Evolutionary conservation across 768 basidiomycete species (phyloP).

Genomic region (Amanita molliuscula): DNA sequence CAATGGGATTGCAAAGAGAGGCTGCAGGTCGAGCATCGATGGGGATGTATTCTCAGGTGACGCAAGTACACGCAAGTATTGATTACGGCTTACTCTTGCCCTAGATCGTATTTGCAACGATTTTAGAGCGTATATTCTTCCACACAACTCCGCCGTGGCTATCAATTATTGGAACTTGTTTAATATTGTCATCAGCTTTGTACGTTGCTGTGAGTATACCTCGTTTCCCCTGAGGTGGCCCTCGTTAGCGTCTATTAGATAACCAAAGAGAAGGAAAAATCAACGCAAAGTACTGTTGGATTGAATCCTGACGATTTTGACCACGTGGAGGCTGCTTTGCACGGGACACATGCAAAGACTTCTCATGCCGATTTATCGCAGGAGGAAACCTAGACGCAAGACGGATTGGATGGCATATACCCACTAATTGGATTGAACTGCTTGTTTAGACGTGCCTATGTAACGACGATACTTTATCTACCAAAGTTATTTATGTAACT

Average conservation of each 20-base stretch:
- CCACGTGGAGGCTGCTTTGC: constrained; percentile 1
- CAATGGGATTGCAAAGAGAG: constrained; percentile 48
- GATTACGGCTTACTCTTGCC: background rate
- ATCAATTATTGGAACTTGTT: background rate
- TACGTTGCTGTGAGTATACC: constrained; percentile 5
- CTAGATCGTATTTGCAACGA: constrained; percentile 6
- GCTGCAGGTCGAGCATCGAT: constrained; percentile 46
- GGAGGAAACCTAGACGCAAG: background rate
- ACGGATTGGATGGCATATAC: no score
- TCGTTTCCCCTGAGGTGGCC: background rate
- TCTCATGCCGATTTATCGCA: constrained; percentile 5
- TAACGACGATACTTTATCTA: no score
- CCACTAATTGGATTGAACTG: no score
- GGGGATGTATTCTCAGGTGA: constrained; percentile 35
- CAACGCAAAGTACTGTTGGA: background rate
- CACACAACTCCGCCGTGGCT: constrained; percentile 2
- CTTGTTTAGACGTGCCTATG: no score
- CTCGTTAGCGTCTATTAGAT: background rate
- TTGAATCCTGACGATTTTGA: constrained; percentile 1
- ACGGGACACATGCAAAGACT: background rate
- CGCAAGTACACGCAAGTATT: background rate
- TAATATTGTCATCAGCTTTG: constrained; percentile 6
- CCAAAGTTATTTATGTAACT: no score
- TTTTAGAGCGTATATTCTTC: constrained; percentile 4
- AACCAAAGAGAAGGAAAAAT: background rate